A percentile compares a stretch with the other conserved stretches of the same genome.
Evolutionary conservation across 164 flowering plant genomes (phyloP).

Genomic region (Vitis labrusca): DNA sequence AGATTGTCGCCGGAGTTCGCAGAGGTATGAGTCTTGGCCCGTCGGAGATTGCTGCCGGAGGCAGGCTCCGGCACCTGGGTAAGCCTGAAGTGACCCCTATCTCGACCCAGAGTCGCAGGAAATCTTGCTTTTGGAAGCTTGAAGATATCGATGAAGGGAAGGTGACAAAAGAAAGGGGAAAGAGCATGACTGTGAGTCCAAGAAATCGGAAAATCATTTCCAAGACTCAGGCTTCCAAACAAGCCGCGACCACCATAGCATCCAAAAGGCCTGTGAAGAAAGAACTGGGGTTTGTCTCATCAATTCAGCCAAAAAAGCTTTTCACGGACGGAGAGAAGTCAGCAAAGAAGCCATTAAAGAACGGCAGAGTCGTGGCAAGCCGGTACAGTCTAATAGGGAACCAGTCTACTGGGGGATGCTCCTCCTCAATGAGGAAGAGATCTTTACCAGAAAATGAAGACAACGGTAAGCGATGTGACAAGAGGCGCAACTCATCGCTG

Average conservation of each 20-base stretch:
- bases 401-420: conserved; percentile 5
- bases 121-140: conserved; percentile 66
- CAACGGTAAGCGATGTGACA: conserved; percentile 33
- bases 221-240: conserved; percentile 33
- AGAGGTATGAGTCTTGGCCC: too few species aligned
- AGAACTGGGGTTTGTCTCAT: conserved; percentile 36
- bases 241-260: conserved; percentile 49
- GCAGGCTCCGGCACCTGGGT: conserved; percentile 27
- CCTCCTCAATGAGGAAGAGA: conserved; percentile 41
- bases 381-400: conserved; percentile 48
- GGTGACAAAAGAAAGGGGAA: conserved; percentile 46
- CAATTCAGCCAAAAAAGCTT: conserved; percentile 68
- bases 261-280: conserved; percentile 51
- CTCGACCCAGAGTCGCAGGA: conserved; percentile 43
- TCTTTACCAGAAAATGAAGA: conserved; percentile 52
- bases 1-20: conserved; percentile 24
- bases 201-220: conserved; percentile 32
- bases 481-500: conserved; percentile 36
- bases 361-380: conserved; percentile 68
- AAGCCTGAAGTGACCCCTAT: conserved; percentile 45
- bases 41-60: conserved; percentile 36
- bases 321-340: conserved; percentile 61
- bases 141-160: conserved; percentile 58
- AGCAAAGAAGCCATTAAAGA: conserved; percentile 46
- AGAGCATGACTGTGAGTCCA: conserved; percentile 57